Evolutionary conservation across 768 basidiomycete species (phyloP).

Genomic region (Leucogyrophana mollusca): DNA sequence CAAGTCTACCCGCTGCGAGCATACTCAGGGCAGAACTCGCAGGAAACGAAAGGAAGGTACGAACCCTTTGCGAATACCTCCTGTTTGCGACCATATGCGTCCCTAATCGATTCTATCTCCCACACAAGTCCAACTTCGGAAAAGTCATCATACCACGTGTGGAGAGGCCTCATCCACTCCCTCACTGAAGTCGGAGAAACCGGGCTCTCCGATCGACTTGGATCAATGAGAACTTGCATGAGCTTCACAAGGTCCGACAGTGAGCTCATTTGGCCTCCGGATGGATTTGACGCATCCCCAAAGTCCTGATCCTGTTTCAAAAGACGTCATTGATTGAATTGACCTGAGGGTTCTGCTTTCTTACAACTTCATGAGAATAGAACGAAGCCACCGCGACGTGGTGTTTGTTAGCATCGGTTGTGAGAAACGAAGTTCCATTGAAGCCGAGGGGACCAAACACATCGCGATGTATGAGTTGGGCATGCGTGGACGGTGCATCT

Average conservation of each 20-base stretch:
- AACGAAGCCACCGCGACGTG: constrained; percentile 40
- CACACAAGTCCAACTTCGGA: constrained; percentile 42
- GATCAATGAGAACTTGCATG: constrained; percentile 46
- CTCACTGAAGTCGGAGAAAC: constrained; percentile 33
- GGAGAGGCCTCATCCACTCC: constrained; percentile 42
- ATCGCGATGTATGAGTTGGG: constrained; percentile 45
- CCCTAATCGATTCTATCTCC: constrained; percentile 36
- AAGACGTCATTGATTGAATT: not conserved
- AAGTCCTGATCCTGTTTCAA: constrained; percentile 36
- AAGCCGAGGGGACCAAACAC: constrained; percentile 48
- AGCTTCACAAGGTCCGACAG: constrained; percentile 43
- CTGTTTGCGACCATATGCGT: constrained; percentile 31
- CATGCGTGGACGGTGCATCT: constrained; percentile 30
- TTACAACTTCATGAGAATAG: constrained; percentile 33
- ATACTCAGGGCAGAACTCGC: not conserved
- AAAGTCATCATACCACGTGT: constrained; percentile 35
- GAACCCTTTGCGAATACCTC: constrained; percentile 23
- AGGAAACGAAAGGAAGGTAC: not conserved
- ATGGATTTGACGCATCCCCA: constrained; percentile 37
- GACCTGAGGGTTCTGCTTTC: constrained; percentile 13
- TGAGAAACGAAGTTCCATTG: constrained; percentile 43
- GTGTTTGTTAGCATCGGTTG: constrained; percentile 33
- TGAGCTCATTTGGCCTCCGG: constrained; percentile 52
- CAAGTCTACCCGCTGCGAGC: constrained; percentile 35
- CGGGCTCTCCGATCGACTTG: constrained; percentile 31